A percentile compares a stretch with the other conserved stretches of the same genome.
These are phyloP conservation scores for Diacronema lutheri DNA, from an alignment of 78 protist species.

Conservation along the genomic window DNA sequence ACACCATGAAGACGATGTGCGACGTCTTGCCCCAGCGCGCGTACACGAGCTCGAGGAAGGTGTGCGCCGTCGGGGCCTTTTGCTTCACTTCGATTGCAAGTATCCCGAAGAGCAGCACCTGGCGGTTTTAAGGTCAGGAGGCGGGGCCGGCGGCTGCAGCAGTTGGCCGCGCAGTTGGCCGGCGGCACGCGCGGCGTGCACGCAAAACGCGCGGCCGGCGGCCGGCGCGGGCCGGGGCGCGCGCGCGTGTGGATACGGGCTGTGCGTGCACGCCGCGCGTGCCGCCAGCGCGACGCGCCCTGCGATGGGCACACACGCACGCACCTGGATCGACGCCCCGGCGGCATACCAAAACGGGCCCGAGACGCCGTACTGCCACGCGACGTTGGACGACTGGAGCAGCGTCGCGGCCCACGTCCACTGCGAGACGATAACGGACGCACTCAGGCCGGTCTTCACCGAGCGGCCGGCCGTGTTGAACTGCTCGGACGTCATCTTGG, in stretches of 20 bases:
- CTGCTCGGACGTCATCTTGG: neutral
- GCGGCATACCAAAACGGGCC: conserved; percentile 55
- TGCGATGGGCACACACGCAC: too few relatives aligned
- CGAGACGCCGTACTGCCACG: conserved; percentile 34
- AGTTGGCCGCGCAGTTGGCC: too few relatives aligned
- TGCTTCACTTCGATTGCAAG: conserved; percentile 25
- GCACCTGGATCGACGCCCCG: conserved; percentile 42
- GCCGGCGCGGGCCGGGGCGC: too few relatives aligned
- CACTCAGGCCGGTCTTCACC: conserved; percentile 24
- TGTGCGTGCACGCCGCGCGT: too few relatives aligned
- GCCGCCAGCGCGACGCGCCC: too few relatives aligned
- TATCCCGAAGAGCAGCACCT: conserved; percentile 39
- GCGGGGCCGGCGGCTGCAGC: too few relatives aligned
- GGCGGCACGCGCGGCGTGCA: too few relatives aligned
- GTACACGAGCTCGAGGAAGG: conserved; percentile 17
- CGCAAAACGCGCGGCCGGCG: too few relatives aligned
- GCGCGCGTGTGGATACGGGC: too few relatives aligned
- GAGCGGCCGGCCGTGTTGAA: conserved; percentile 28
- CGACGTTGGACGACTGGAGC: conserved; percentile 40
- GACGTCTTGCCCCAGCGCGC: conserved; percentile 16
- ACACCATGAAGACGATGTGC: conserved; percentile 21
- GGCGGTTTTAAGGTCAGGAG: too few relatives aligned
- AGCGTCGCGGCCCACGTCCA: conserved; percentile 56
- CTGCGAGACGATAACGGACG: conserved; percentile 31
- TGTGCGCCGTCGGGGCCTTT: conserved; percentile 22